Evolutionary conservation across 257 asterid genomes (phyloP).

Genomic region (Nicotiana obtusifolia): DNA sequence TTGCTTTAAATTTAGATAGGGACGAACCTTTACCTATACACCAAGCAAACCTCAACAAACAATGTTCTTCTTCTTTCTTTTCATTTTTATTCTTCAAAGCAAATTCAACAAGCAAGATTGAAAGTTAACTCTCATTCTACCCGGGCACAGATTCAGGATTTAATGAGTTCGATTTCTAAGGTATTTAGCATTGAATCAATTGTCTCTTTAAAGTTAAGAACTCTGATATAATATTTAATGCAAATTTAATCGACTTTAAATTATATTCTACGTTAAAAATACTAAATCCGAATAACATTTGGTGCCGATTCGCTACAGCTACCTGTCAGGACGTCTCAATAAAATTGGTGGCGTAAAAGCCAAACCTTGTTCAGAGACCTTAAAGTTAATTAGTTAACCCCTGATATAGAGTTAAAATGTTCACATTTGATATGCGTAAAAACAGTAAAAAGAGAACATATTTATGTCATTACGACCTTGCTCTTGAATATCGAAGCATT

Average conservation of each 20-base stretch:
- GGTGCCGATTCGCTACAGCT: neutral
- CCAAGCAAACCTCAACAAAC: slow-evolving; percentile 2
- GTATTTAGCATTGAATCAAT: neutral
- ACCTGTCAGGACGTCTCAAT: neutral
- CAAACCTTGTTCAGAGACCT: neutral
- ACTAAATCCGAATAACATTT: neutral
- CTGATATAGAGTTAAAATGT: neutral
- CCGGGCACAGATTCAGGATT: fast-evolving
- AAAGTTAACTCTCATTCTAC: neutral
- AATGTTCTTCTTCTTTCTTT: neutral
- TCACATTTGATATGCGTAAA: neutral
- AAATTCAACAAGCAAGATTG: neutral
- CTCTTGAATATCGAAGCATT: neutral
- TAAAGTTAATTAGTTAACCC: too few relatives aligned
- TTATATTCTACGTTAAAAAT: neutral
- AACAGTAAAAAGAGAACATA: neutral
- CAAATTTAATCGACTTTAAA: too few relatives aligned
- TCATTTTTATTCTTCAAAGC: neutral
- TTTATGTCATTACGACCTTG: neutral
- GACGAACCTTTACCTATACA: slow-evolving; percentile 1
- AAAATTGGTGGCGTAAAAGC: neutral
- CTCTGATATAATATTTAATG: neutral
- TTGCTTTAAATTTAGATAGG: neutral
- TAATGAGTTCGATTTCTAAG: neutral
- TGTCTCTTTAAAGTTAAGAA: neutral